phyloP scores from a whole-genome alignment of 2,329 filamentous ascomycete species.

The Neonectria faginata region DNA sequence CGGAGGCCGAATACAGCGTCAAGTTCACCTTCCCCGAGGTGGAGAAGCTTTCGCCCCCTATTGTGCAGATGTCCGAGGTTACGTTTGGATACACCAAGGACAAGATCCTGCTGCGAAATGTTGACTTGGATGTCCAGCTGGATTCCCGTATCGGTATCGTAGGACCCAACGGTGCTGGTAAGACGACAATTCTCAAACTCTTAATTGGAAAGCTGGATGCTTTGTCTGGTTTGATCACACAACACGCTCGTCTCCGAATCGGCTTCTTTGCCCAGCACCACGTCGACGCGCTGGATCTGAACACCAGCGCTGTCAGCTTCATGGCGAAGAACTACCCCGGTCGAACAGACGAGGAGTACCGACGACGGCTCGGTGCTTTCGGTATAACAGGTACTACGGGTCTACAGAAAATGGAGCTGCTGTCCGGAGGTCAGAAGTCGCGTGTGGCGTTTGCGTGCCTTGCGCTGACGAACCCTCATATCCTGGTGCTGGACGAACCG shows the following conservation, averaged over 20 bases:
- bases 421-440: conserved; percentile 98
- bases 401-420: conserved; percentile 91
- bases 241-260: conserved; percentile 87
- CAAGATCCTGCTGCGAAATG: conserved; percentile 82
- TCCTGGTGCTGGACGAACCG: conserved; percentile 97
- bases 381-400: conserved; percentile 94
- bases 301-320: conserved; percentile 89
- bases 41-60: conserved; percentile 96
- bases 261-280: conserved; percentile 99
- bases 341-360: conserved; percentile 95
- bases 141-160: conserved; percentile 99
- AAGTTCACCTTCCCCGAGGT: conserved; percentile 98
- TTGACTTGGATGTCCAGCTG: conserved; percentile 96
- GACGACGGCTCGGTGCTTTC: conserved; percentile 90
- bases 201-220: conserved; percentile 87
- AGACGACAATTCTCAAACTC: conserved; percentile 98
- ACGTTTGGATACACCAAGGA: conserved; percentile 88
- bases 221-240: conserved; percentile 83
- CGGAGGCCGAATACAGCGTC: conserved; percentile 94
- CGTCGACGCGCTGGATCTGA: conserved; percentile 94
- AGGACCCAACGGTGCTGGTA: conserved; percentile 98
- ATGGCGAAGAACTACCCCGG: conserved; percentile 95
- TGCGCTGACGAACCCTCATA: conserved; percentile 93
- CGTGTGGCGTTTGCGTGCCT: conserved; percentile 98
- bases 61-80: conserved; percentile 96